Evolutionary conservation across 352 stramenopile genomes (phyloP), one percentile per base, ranked within the genome.

Genomic region (Phytophthora melonis): DNA sequence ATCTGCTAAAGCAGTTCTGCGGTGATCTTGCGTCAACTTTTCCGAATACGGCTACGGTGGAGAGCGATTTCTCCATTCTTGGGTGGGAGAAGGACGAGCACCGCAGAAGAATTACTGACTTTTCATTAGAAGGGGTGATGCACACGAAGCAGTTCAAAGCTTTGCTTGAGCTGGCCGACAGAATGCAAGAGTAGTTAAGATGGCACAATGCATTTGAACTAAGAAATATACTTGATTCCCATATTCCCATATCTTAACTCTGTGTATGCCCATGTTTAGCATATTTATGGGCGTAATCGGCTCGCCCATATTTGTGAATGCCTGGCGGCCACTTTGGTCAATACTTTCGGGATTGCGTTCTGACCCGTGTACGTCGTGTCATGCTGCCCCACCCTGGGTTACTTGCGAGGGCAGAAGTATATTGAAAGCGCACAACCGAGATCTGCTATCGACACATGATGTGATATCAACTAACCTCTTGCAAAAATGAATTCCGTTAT

Each of bases 41-140:
- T n/a, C 55, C 32, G 1, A 61, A 61, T 25, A 61, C 55, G 18
- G 55, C 34, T 3, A 52, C 56, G n/a, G 56, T 63, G 2, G 56
- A 63, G n/a, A 63, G 56, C 23, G 56, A 63, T n/a, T 63, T 53
- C 36, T 52, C 18, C 3, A 21, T 63, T 21, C 19, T 63, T 23
- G 34, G 36, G n/a, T 53, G 34, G 56, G 19, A 62, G 56, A 62
- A 62, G 9, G 56, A 52, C 27, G 32, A 32, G 32, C 50, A 62
- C 34, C 34, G 34, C 5, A 27, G 16, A 23, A 21, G n/a, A 9
- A 49, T 62, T n/a, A 62, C 56, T 32, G 56, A 62, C 56, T 62
- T 50, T 34, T 50, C 56, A 0, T 10, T 62, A 3, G 56, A 62
- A 21, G 56, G 19, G 5, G 39, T 52, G 13, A 50, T 54, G 34